phyloP scores from a whole-genome alignment of 768 basidiomycete genomes.

The Tulasnella sp. region DNA sequence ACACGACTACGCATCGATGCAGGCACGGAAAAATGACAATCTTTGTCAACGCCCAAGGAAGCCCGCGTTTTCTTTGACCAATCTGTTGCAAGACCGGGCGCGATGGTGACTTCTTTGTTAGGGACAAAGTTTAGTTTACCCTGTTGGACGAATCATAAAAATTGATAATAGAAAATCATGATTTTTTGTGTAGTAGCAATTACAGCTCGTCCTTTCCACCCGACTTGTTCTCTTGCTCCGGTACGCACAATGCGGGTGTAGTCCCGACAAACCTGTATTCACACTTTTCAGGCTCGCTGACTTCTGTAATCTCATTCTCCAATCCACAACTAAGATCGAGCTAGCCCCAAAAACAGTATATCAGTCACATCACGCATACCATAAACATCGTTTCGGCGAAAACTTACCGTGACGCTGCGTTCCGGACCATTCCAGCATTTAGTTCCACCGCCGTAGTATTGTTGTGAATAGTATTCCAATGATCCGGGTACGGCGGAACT shows the following conservation, averaged over 20 bases:
- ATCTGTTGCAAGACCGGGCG: too few relatives aligned
- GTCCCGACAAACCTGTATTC: conserved; percentile 83
- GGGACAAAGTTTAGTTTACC: too few relatives aligned
- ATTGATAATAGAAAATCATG: too few relatives aligned
- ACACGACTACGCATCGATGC: too few relatives aligned
- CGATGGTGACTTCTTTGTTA: too few relatives aligned
- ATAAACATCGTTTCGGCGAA: background rate
- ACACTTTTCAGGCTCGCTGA: conserved; percentile 90
- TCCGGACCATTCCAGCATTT: conserved; percentile 96
- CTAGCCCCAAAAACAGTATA: conserved; percentile 27
- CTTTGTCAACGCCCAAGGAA: too few relatives aligned
- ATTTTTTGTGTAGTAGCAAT: background rate
- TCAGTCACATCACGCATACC: background rate
- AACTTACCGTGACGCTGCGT: conserved; percentile 60
- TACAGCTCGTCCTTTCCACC: conserved; percentile 14
- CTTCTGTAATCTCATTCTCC: conserved; percentile 63
- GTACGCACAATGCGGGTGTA: conserved; percentile 65
- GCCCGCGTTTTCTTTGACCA: too few relatives aligned
- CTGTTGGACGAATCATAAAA: too few relatives aligned
- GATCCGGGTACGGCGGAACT: conserved; percentile 44
- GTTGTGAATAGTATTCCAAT: conserved; percentile 64
- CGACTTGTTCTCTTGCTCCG: conserved; percentile 1
- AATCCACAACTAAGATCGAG: conserved; percentile 73
- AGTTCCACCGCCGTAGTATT: conserved; percentile 70
- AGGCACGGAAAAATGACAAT: too few relatives aligned